Conservation (phyloP, 352 stramenopile genomes). For the Globisporangium middletonii region DNA sequence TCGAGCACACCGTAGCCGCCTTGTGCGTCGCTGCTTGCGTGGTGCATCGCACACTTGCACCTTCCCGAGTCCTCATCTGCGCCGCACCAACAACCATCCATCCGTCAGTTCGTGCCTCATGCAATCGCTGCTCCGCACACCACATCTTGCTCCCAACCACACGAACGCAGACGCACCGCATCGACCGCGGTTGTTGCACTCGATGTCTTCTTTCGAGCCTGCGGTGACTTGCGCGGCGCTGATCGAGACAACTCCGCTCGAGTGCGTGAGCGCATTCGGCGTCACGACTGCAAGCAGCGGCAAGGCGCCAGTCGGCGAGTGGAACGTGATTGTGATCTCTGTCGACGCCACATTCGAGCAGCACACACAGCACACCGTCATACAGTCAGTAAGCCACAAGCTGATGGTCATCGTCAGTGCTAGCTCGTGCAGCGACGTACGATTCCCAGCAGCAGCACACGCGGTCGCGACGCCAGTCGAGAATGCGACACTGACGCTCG, state of each 20-base stretch:
- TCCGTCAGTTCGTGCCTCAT: background rate
- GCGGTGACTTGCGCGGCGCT: conserved; percentile 18
- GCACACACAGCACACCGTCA: background rate
- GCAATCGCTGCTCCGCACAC: background rate
- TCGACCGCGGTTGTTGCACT: conserved; percentile 75
- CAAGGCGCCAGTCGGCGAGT: conserved; percentile 55
- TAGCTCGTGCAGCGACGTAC: conserved; percentile 14
- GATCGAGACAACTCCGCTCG: conserved; percentile 21
- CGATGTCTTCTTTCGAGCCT: conserved; percentile 59
- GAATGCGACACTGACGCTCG: conserved; percentile 39
- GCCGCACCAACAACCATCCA: background rate
- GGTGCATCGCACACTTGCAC: conserved; percentile 55
- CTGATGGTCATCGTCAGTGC: background rate
- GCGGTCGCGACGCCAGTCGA: conserved; percentile 20
- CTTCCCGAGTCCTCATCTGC: conserved; percentile 54
- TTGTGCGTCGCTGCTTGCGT: conserved; percentile 52
- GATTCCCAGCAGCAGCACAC: conserved; percentile 35
- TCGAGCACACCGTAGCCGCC: conserved; percentile 34
- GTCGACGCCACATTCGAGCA: background rate
- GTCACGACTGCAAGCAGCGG: conserved; percentile 37
- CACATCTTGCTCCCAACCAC: background rate
- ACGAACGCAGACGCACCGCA: conserved; percentile 32
- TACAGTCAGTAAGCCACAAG: background rate
- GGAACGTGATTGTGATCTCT: conserved; percentile 51
- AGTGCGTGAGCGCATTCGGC: conserved; percentile 26